Percentiles rank a stretch among this genome's conserved stretches.
Conservation (phyloP, 192 early-diverging fungal species). For the Coemansia sp. region DNA sequence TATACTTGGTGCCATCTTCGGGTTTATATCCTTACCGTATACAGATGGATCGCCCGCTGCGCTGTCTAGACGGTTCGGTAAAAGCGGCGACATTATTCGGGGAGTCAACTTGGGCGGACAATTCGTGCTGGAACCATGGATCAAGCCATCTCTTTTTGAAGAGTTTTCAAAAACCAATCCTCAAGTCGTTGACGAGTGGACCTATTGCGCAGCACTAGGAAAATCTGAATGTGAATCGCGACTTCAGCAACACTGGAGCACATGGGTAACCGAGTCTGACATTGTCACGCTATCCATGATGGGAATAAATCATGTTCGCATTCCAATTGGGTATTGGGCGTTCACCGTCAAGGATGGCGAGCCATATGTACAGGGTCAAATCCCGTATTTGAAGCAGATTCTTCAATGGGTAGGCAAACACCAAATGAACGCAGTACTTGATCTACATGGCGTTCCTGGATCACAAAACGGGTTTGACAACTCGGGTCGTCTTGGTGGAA, state of each 20-base stretch:
- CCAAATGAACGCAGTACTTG: slow-evolving; percentile 54
- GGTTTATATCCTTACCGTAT: slow-evolving; percentile 4
- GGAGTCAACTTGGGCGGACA: slow-evolving; percentile 60
- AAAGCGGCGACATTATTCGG: slow-evolving; percentile 45
- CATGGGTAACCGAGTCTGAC: slow-evolving; percentile 59
- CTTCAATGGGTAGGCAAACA: slow-evolving; percentile 52
- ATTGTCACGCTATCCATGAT: slow-evolving; percentile 45
- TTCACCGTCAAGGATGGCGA: slow-evolving; percentile 52
- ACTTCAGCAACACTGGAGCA: slow-evolving; percentile 52
- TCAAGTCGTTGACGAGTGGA: slow-evolving; percentile 58
- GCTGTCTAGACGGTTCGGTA: slow-evolving; percentile 29
- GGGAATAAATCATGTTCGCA: slow-evolving; percentile 56
- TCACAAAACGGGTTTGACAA: slow-evolving; percentile 66
- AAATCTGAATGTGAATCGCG: slow-evolving; percentile 30
- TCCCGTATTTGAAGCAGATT: slow-evolving; percentile 33
- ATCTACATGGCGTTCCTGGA: slow-evolving; percentile 60
- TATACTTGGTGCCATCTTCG: slow-evolving; percentile 4
- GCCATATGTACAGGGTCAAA: slow-evolving; percentile 54
- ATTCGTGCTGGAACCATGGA: slow-evolving; percentile 63
- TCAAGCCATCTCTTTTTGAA: slow-evolving; percentile 49
- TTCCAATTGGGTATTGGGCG: slow-evolving; percentile 64
- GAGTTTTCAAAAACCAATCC: slow-evolving; percentile 40
- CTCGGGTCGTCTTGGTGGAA: slow-evolving; percentile 47
- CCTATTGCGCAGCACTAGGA: slow-evolving; percentile 52
- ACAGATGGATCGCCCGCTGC: slow-evolving; percentile 12